A percentile compares a stretch with the other conserved stretches of the same genome.
Conservation (phyloP, 129 eudicot genomes). For the Flaveria brownii region DNA sequence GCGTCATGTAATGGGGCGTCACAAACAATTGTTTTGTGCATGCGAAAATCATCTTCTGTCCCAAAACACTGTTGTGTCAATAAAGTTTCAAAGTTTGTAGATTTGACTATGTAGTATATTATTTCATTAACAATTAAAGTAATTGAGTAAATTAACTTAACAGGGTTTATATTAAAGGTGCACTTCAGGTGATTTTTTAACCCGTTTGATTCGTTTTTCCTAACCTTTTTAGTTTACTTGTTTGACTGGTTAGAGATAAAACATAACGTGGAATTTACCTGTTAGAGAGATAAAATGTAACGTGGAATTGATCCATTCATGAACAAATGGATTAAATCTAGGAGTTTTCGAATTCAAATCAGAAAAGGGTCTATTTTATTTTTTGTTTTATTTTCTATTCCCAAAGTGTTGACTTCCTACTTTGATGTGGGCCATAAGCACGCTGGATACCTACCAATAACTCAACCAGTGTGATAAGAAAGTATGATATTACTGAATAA, state of each 20-base stretch:
- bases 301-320: neutral
- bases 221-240: neutral
- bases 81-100: neutral
- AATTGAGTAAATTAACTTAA: neutral
- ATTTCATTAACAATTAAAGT: neutral
- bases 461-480: too few species aligned
- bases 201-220: neutral
- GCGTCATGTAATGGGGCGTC: slow-evolving; percentile 5
- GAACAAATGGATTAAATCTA: neutral
- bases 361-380: neutral
- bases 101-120: neutral
- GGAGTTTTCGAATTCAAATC: neutral
- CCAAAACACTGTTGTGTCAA: neutral
- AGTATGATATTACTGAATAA: too few species aligned
- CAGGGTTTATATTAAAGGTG: neutral
- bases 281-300: too few species aligned
- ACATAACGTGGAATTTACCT: neutral
- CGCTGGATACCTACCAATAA: too few species aligned
- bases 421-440: neutral
- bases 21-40: neutral
- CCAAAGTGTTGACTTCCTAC: neutral
- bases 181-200: neutral
- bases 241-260: neutral
- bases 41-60: neutral
- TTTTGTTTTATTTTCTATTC: neutral